A percentile compares a stretch with the other conserved stretches of the same genome.
phyloP scores from a whole-genome alignment of 2,329 filamentous ascomycete species.

The Colletotrichum spaethianum region DNA sequence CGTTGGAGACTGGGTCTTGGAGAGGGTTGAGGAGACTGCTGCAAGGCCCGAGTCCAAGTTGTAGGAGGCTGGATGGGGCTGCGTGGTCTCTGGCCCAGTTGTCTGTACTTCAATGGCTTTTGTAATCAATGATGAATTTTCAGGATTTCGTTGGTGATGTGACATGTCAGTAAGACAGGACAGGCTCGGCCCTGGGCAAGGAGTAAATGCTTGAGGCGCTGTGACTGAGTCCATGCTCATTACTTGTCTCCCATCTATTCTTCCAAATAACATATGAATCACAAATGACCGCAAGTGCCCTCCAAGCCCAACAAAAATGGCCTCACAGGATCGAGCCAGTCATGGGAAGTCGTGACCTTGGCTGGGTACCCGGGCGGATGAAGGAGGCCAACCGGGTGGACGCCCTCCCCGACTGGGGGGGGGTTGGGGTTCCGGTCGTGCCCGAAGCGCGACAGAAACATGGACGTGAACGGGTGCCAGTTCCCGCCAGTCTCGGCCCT shows the following conservation, averaged over 20 bases:
- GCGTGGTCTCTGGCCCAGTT: neutral
- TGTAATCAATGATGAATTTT: neutral
- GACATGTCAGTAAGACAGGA: neutral
- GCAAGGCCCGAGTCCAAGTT: slow-evolving; percentile 54
- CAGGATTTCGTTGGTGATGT: neutral
- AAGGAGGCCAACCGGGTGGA: neutral
- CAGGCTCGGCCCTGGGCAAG: neutral
- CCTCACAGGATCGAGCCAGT: neutral
- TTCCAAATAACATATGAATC: neutral
- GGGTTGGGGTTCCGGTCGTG: slow-evolving; percentile 12
- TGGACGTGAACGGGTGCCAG: neutral
- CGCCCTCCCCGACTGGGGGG: neutral
- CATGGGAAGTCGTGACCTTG: neutral
- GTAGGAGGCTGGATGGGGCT: slow-evolving; percentile 42
- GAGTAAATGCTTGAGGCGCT: neutral
- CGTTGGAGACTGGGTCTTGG: slow-evolving; percentile 76
- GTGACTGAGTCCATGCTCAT: neutral
- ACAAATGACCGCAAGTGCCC: neutral
- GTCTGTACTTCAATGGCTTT: neutral
- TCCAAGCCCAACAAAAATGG: neutral
- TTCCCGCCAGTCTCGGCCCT: neutral
- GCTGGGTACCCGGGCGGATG: neutral
- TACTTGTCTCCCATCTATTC: neutral
- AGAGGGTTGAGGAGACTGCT: slow-evolving; percentile 46
- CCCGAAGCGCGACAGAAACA: slow-evolving; percentile 8